These are phyloP conservation scores for Glycine latifolia DNA, from an alignment of 306 rosid genomes.

Conservation along the genomic window DNA sequence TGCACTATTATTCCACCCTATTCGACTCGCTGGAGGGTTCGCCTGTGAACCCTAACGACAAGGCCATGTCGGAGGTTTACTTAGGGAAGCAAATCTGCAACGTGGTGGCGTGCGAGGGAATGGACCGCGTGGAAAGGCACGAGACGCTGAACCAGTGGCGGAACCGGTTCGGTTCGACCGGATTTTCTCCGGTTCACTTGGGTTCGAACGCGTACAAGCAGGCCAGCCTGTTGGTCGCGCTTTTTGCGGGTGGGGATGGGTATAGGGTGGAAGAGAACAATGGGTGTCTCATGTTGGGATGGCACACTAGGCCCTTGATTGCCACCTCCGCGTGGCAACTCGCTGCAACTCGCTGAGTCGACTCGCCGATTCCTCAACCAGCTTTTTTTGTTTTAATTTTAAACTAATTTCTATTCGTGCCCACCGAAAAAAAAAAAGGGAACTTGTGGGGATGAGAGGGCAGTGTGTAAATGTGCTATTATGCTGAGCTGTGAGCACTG, in stretches of 20 bases:
- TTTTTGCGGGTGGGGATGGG: conserved; percentile 85
- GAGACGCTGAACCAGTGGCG: conserved; percentile 83
- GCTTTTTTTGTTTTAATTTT: background rate
- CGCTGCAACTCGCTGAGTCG: conserved; percentile 61
- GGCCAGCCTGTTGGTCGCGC: conserved; percentile 83
- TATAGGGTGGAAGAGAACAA: conserved; percentile 83
- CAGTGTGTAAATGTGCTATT: conserved; percentile 54
- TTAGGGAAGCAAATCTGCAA: conserved; percentile 89
- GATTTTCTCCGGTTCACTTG: conserved; percentile 71
- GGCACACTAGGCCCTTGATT: conserved; percentile 93
- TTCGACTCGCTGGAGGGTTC: conserved; percentile 94
- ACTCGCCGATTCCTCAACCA: background rate
- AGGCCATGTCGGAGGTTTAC: conserved; percentile 83
- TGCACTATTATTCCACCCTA: conserved; percentile 87
- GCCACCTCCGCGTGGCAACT: conserved; percentile 92
- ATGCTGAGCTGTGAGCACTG: conserved; percentile 66
- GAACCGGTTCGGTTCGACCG: conserved; percentile 64
- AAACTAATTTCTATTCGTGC: conserved; percentile 7
- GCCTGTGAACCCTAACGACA: conserved; percentile 63
- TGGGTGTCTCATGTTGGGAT: conserved; percentile 81
- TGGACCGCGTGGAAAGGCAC: conserved; percentile 89
- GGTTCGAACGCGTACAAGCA: conserved; percentile 96
- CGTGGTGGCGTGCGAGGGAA: conserved; percentile 87
- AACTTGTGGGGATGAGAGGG: conserved; percentile 55
- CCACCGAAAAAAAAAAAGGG: conserved; percentile 25